These are phyloP conservation scores for Ocimum tenuiflorum DNA, from an alignment of 257 asterid species.

Conservation along the genomic window DNA sequence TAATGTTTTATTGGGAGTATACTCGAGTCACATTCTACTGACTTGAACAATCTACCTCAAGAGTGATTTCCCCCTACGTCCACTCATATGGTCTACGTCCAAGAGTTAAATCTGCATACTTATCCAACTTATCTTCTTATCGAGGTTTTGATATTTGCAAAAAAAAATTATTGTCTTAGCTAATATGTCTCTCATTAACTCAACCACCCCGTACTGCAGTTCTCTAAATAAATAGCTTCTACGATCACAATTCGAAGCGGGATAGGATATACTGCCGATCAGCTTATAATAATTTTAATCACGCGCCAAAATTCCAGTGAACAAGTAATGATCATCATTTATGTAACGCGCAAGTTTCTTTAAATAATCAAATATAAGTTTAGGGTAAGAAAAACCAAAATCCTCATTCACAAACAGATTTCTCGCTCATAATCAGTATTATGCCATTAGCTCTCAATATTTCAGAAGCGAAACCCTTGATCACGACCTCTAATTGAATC, in stretches of 20 bases:
- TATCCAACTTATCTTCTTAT: background rate
- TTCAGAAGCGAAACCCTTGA: background rate
- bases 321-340: background rate
- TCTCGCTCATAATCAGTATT: background rate
- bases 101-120: background rate
- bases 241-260: background rate
- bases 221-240: background rate
- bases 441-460: background rate
- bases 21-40: too few species aligned
- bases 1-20: too few species aligned
- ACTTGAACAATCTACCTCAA: too few species aligned
- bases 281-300: background rate
- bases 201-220: background rate
- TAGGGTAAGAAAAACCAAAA: constrained; percentile 10
- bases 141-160: background rate
- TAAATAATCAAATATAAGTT: background rate
- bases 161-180: background rate
- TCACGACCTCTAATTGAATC: constrained; percentile 8
- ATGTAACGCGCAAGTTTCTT: background rate
- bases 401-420: background rate
- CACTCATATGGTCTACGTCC: too few species aligned
- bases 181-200: background rate
- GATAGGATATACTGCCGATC: background rate
- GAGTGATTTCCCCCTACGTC: too few species aligned
- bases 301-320: background rate